A percentile compares a stretch with the other conserved stretches of the same genome.
These are phyloP conservation scores for Sporothrix euskadiensis DNA, from an alignment of 2,329 filamentous ascomycete genomes.

Conservation along the genomic window DNA sequence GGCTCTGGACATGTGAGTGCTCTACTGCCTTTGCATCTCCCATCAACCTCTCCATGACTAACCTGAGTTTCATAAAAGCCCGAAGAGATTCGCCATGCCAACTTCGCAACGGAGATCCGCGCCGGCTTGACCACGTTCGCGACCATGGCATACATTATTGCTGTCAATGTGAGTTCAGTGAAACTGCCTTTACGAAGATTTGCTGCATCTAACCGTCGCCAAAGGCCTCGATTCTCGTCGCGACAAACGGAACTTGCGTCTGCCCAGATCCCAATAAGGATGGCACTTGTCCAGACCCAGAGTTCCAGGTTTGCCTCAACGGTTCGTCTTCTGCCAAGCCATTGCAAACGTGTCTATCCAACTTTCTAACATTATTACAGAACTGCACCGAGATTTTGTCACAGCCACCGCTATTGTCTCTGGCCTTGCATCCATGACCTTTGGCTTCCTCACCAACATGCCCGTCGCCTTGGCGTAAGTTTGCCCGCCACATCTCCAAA, in stretches of 20 bases:
- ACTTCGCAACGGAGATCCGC: slow-evolving; percentile 74
- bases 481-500: not conserved
- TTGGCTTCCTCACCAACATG: slow-evolving; percentile 79
- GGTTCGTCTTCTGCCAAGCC: not conserved
- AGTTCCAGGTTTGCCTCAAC: slow-evolving; percentile 23
- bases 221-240: slow-evolving; percentile 69
- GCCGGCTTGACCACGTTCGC: slow-evolving; percentile 79
- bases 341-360: too few relatives aligned
- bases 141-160: slow-evolving; percentile 84
- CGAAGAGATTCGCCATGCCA: slow-evolving; percentile 65
- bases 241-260: slow-evolving; percentile 75
- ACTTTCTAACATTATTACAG: slow-evolving; percentile 37
- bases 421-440: slow-evolving; percentile 71
- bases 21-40: not conserved
- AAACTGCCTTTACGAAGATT: not conserved
- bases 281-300: slow-evolving; percentile 38
- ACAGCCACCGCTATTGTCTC: slow-evolving; percentile 81
- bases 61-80: slow-evolving; percentile 39
- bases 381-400: slow-evolving; percentile 72
- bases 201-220: not conserved
- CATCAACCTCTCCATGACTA: not conserved
- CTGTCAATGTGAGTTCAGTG: slow-evolving; percentile 57
- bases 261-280: slow-evolving; percentile 45
- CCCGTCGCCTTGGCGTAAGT: slow-evolving; percentile 72
- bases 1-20: slow-evolving; percentile 65